These are phyloP conservation scores for Phytophthora foliorum DNA, from an alignment of 352 stramenopile species.

Conservation along the genomic window DNA sequence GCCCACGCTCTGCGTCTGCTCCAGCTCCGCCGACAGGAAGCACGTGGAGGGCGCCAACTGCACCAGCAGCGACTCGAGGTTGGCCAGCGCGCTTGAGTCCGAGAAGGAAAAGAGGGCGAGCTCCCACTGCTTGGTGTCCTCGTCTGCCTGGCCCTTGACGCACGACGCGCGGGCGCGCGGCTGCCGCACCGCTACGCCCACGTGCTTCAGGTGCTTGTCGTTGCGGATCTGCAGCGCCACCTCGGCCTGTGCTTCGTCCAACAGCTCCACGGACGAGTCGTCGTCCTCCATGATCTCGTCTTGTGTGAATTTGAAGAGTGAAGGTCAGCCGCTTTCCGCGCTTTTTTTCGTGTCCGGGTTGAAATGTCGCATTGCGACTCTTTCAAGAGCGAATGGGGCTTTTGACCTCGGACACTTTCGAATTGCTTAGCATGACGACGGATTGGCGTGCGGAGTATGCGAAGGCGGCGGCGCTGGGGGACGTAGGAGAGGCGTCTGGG, in stretches of 20 bases:
- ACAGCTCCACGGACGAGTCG: conserved; percentile 20
- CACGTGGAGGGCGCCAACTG: conserved; percentile 83
- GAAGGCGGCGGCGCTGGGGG: conserved; percentile 30
- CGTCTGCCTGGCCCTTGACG: conserved; percentile 70
- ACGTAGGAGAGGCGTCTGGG: conserved; percentile 3
- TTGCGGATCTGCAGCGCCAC: conserved; percentile 86
- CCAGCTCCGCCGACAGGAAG: conserved; percentile 68
- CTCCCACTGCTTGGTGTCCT: conserved; percentile 90
- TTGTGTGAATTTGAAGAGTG: conserved; percentile 16
- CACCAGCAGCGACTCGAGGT: conserved; percentile 87
- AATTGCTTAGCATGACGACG: conserved; percentile 10
- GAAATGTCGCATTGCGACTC: conserved; percentile 21
- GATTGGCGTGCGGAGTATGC: conserved; percentile 37
- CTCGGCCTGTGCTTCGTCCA: conserved; percentile 53
- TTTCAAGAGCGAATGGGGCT: not conserved
- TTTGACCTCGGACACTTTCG: conserved; percentile 20
- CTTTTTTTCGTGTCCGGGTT: conserved; percentile 33
- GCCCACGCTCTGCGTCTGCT: conserved; percentile 62
- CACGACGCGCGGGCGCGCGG: conserved; percentile 78
- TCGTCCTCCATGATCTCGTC: conserved; percentile 45
- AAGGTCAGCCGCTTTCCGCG: conserved; percentile 31
- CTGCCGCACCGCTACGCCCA: conserved; percentile 80
- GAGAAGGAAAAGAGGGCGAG: conserved; percentile 84
- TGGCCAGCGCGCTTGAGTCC: conserved; percentile 85
- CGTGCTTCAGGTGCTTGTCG: conserved; percentile 85